Evolutionary conservation across 2,329 filamentous ascomycete genomes (phyloP).

Genomic region (Hysterium pulicare): DNA sequence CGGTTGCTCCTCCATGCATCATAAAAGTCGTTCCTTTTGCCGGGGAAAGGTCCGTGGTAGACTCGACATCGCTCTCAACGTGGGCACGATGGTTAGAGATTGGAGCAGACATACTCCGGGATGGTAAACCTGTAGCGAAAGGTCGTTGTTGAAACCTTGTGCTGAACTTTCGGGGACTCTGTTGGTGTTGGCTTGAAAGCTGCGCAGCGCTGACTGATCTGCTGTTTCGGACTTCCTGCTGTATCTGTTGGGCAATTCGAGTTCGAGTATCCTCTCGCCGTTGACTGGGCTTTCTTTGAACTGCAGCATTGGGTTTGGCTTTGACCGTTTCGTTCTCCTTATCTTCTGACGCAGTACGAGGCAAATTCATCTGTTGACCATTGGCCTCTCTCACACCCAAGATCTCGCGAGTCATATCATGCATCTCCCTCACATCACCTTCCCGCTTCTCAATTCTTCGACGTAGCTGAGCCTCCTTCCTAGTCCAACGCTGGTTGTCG

Average conservation of each 20-base stretch:
- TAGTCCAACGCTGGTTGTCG: slow-evolving; percentile 30
- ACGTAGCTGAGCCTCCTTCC: slow-evolving; percentile 29
- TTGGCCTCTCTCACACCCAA: slow-evolving; percentile 24
- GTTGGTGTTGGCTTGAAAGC: slow-evolving; percentile 14
- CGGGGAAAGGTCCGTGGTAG: slow-evolving; percentile 40
- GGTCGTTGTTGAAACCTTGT: slow-evolving; percentile 18
- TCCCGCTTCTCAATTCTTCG: slow-evolving; percentile 32
- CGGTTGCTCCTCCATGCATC: slow-evolving; percentile 20
- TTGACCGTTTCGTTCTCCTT: slow-evolving; percentile 16
- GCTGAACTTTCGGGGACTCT: slow-evolving; percentile 24
- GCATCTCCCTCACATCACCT: slow-evolving; percentile 20
- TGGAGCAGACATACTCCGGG: slow-evolving; percentile 33
- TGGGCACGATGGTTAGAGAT: slow-evolving; percentile 16
- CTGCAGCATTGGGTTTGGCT: slow-evolving; percentile 7
- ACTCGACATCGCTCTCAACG: slow-evolving; percentile 33
- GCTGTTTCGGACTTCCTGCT: slow-evolving; percentile 34
- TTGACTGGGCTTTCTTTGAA: slow-evolving; percentile 25
- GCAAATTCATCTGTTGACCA: slow-evolving; percentile 12
- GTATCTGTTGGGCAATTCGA: slow-evolving; percentile 30
- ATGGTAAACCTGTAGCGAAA: slow-evolving; percentile 10
- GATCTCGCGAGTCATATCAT: slow-evolving; percentile 31
- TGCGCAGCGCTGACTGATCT: slow-evolving; percentile 17
- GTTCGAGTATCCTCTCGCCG: slow-evolving; percentile 32
- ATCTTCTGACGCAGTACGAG: slow-evolving; percentile 11
- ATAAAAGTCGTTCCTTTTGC: slow-evolving; percentile 26